Evolutionary conservation across 352 stramenopile genomes (phyloP).

Genomic region (Globisporangium irregulare): DNA sequence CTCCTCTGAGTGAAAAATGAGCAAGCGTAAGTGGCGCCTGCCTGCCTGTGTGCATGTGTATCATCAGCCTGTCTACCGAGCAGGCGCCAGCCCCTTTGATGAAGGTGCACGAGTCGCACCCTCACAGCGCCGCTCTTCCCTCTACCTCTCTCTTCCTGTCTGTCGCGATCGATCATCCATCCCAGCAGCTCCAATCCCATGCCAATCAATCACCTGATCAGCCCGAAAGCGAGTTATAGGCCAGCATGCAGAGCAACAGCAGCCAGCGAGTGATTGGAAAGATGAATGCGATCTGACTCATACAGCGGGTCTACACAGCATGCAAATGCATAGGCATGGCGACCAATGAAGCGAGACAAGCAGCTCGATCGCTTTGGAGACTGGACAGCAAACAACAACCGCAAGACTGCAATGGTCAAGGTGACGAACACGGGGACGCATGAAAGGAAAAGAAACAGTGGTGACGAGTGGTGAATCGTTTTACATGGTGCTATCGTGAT

Average conservation of each 20-base stretch:
- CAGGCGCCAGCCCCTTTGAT: neutral
- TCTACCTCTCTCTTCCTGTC: neutral
- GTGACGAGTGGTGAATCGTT: neutral
- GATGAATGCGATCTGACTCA: neutral
- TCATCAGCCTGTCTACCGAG: neutral
- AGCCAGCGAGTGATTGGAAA: neutral
- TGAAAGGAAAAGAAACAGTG: neutral
- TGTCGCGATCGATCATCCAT: neutral
- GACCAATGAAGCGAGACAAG: no score
- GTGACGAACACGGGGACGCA: neutral
- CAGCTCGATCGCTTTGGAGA: neutral
- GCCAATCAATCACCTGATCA: neutral
- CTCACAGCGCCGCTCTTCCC: neutral
- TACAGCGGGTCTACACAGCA: neutral
- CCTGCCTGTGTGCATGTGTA: slow-evolving; percentile 3
- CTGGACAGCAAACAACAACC: neutral
- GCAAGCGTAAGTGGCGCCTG: slow-evolving; percentile 65
- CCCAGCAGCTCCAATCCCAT: neutral
- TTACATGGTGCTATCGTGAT: no score
- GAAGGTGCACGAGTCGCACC: neutral
- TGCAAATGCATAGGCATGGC: no score
- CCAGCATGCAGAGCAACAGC: neutral
- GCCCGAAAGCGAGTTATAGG: neutral
- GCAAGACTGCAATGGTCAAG: neutral
- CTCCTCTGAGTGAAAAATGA: slow-evolving; percentile 80